phyloP scores from a whole-genome alignment of 768 basidiomycete genomes.

The Lactarius hengduanensis region DNA sequence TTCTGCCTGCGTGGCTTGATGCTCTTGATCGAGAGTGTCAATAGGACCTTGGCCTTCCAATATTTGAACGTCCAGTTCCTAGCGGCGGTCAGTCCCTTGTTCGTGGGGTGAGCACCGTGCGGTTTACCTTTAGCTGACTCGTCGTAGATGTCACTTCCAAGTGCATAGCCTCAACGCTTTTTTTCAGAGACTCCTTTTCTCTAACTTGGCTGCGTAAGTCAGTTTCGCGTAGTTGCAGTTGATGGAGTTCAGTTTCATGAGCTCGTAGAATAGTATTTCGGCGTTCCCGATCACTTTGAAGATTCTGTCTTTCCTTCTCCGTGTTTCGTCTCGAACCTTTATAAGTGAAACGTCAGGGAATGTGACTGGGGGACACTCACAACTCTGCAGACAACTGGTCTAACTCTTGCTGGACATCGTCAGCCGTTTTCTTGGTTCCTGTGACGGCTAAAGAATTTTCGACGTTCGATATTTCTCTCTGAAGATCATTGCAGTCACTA shows the following conservation, averaged over 20 bases:
- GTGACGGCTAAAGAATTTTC: slow-evolving; percentile 68
- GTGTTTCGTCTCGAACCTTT: slow-evolving; percentile 50
- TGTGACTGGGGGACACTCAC: slow-evolving; percentile 45
- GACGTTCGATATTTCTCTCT: slow-evolving; percentile 57
- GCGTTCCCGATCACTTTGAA: slow-evolving; percentile 62
- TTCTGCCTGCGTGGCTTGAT: slow-evolving; percentile 50
- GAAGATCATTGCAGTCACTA: slow-evolving; percentile 56
- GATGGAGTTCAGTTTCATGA: slow-evolving; percentile 59
- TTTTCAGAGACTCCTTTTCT: slow-evolving; percentile 57
- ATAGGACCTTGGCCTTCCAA: slow-evolving; percentile 63
- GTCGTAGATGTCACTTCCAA: slow-evolving; percentile 50
- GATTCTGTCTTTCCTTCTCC: slow-evolving; percentile 59
- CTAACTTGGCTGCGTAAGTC: slow-evolving; percentile 55
- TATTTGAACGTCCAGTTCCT: slow-evolving; percentile 68
- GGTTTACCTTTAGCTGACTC: slow-evolving; percentile 50
- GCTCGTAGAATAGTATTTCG: slow-evolving; percentile 51
- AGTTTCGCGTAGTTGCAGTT: slow-evolving; percentile 59
- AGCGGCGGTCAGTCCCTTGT: slow-evolving; percentile 2
- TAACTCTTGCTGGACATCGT: slow-evolving; percentile 82
- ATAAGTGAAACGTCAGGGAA: slow-evolving; percentile 3
- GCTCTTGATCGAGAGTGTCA: slow-evolving; percentile 55
- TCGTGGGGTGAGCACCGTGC: neutral
- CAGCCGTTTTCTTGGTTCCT: slow-evolving; percentile 78
- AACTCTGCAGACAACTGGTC: slow-evolving; percentile 59
- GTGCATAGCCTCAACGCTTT: slow-evolving; percentile 56